Base-by-base conservation (phyloP, 2,329 filamentous ascomycete genomes). In the Rhynchosporium agropyri region DNA sequence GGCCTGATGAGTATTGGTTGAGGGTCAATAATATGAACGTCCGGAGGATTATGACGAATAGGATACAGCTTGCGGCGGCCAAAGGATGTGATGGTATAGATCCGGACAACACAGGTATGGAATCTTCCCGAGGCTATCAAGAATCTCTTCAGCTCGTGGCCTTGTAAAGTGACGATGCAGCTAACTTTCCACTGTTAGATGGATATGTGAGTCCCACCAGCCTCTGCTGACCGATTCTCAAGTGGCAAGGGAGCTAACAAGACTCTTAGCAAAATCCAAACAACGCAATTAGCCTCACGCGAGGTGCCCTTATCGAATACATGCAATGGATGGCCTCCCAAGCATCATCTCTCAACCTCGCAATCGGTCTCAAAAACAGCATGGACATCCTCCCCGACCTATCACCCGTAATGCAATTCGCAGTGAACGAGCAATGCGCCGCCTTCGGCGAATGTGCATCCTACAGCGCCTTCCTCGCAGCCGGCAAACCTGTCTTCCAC, bases 1-100 rank as follows among this genome's bases (percentile, higher is more conserved):
- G 89, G 88, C 78, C 79, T 0, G 83, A 82, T 51, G 89, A 91
- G 79, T 79, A 79, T 67, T 91, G 89, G 89, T 71, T 91, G 31
- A 80, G 88, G 63, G 75, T 86, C n/a, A 79, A 77, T 51, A 86
- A 83, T 66, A 58, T 75, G 1, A 80, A 79, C 48, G 85, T 91
- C 15, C 79, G 87, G 7, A 76, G 76, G n/a, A 86, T 91, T 69
- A 90, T 91, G 86, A 76, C 75, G 60, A 71, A 74, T 43, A 81
- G 88, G 29, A 82, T 91, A 43, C 78, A 83, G 56, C 70, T 85
- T 45, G 89, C 89, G 0, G 75, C 75, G n/a, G 63, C 79, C 28
- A 89, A 89, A 72, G 85, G 86, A 4, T 90, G 88, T 68, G 82
- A 89, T 71, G 89, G 83, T 6, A 82, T 90, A 8, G 88, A 90